Evolutionary conservation across 257 asterid species (phyloP).

Genomic region (Echites panduratus): DNA sequence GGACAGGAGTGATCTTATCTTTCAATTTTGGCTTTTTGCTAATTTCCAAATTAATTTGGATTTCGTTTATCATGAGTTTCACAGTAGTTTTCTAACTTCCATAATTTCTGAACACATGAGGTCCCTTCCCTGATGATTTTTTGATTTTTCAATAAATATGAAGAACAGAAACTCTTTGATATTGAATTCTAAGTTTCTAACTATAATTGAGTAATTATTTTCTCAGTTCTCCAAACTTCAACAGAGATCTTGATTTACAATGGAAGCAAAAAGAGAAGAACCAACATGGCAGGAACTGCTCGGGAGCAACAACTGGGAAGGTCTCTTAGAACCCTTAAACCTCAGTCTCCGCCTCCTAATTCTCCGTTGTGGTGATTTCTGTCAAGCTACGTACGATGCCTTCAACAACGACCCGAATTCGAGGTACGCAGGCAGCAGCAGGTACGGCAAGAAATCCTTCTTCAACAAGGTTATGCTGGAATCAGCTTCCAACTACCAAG

Average conservation of each 20-base stretch:
- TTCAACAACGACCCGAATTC: slow-evolving; percentile 81
- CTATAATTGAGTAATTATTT: no score
- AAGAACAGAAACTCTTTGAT: no score
- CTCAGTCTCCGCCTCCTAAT: slow-evolving; percentile 58
- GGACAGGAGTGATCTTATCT: neutral
- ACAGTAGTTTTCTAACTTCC: neutral
- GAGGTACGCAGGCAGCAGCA: slow-evolving; percentile 73
- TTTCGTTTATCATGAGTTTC: neutral
- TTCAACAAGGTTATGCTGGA: slow-evolving; percentile 57
- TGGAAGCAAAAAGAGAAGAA: slow-evolving; percentile 12
- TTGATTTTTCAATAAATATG: no score
- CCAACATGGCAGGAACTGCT: slow-evolving; percentile 54
- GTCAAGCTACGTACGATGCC: slow-evolving; percentile 86
- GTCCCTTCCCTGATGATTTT: neutral
- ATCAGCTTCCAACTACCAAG: slow-evolving; percentile 42
- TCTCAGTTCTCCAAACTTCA: neutral
- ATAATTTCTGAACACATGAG: neutral
- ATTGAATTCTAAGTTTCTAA: no score
- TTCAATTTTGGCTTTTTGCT: neutral
- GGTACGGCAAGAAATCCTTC: slow-evolving; percentile 70
- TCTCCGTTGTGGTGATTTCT: slow-evolving; percentile 82
- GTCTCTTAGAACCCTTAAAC: slow-evolving; percentile 58
- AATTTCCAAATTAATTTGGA: neutral
- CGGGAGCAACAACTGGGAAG: slow-evolving; percentile 67
- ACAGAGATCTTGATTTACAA: neutral